Base-by-base conservation (phyloP, 1,139 yeast species). In the Suhomyces bokatorum region DNA sequence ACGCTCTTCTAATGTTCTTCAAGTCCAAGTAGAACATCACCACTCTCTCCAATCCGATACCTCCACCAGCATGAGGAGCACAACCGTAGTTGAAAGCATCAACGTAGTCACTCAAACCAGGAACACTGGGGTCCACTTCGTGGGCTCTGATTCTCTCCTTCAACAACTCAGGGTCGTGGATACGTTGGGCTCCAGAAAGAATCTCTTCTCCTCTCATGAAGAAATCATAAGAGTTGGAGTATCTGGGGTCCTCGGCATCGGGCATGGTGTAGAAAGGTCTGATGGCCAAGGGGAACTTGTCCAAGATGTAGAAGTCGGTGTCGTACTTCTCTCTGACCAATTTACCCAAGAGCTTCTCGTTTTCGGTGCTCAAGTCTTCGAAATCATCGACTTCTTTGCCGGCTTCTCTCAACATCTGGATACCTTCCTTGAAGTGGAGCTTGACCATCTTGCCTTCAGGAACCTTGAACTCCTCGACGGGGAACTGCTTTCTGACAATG, bases 191-290 rank as follows among this genome's bases (percentile, higher is more conserved):
- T 60, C 99, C 99, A 20, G 97, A 90, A 59, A 93, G 76, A 60
- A 93, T 93, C 73, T 93, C 99, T 75, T 93, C 99, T 64, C 99
- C 99, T 75, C 99, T 86, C 98, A 93, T 93, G 78, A 95, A 95
- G 83, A 95, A 93, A 75, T 93, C 99, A 66, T 91, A 87, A 15
- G 95, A 86, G 81, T 93, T 93, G 55, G 97, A 90, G 74, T 90
- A 90, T 59, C 85, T 78, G 54, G 96, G 81, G 72, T 95, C 90
- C 62, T 83, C 86, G 14, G 98, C 79, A 66, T 91, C 97, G 51
- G 99, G 98, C 99, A 95, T 93, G 47, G 99, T 93, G 80, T 93
- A 93, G 80, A 93, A 93, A 48, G 99, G 99, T 75, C 99, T 86
- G 47, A 90, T 80, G 27, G 88, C 95, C 62, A 90, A 77, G 59